A percentile compares a stretch with the other conserved stretches of the same genome.
Conservation (phyloP, 257 asterid species). For the Cinchona pubescens region DNA sequence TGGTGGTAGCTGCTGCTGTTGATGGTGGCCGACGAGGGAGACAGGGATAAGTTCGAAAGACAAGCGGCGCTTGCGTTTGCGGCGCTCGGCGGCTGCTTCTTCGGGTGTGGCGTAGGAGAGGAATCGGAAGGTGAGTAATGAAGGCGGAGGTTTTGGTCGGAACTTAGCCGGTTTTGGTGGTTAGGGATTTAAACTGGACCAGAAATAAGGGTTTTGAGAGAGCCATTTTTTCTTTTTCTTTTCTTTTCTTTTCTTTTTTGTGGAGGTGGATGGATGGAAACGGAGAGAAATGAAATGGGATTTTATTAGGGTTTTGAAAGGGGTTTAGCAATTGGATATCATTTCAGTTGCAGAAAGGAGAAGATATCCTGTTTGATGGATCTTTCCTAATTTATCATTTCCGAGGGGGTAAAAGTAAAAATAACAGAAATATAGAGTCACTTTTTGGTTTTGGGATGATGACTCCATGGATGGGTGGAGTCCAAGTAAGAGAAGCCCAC, state of each 20-base stretch:
- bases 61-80: constrained; percentile 79
- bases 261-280: not conserved
- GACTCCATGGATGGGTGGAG: no score
- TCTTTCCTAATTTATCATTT: no score
- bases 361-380: not conserved
- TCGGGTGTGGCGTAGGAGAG: constrained; percentile 93
- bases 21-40: constrained; percentile 66
- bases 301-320: constrained; percentile 12
- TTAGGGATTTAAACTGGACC: constrained; percentile 50
- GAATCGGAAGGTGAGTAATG: constrained; percentile 46
- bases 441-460: no score
- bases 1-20: constrained; percentile 37
- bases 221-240: constrained; percentile 41
- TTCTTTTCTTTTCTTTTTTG: no score
- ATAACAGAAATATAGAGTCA: no score
- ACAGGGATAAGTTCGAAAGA: constrained; percentile 80
- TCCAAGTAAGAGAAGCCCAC: no score
- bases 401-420: no score
- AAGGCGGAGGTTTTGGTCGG: constrained; percentile 14
- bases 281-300: constrained; percentile 17
- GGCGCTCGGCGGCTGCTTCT: constrained; percentile 96
- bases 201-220: constrained; percentile 61
- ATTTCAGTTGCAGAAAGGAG: not conserved
- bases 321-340: constrained; percentile 13
- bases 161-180: constrained; percentile 30